Conservation (phyloP, 768 basidiomycete species). For the Mycena chlorophos region DNA sequence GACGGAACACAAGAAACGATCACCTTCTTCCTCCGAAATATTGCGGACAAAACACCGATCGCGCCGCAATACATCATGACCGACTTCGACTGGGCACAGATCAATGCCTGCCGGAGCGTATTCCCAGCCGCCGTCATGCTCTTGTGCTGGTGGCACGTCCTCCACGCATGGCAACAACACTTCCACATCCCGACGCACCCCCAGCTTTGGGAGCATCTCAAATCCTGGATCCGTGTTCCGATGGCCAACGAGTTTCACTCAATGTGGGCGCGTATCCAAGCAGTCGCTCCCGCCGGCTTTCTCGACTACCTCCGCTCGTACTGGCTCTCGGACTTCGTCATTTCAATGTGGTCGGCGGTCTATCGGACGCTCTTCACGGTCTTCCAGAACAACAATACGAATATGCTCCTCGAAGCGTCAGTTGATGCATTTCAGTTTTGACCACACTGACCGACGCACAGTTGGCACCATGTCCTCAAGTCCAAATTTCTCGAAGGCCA, state of each 20-base stretch:
- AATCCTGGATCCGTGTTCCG: constrained; percentile 24
- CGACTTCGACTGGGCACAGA: constrained; percentile 14
- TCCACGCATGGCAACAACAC: constrained; percentile 33
- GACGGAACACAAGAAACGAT: constrained; percentile 23
- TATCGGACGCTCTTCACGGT: constrained; percentile 15
- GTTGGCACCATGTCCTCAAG: constrained; percentile 31
- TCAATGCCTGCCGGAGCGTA: neutral
- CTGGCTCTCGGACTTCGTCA: constrained; percentile 19
- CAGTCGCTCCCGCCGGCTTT: constrained; percentile 10
- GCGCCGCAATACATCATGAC: constrained; percentile 1
- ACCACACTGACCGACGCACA: neutral
- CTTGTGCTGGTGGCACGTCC: constrained; percentile 35
- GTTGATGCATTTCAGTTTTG: neutral
- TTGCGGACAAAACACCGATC: neutral
- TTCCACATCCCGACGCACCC: constrained; percentile 12
- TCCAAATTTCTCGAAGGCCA: constrained; percentile 26
- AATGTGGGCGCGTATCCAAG: constrained; percentile 18
- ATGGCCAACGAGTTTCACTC: constrained; percentile 18
- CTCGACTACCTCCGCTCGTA: constrained; percentile 21
- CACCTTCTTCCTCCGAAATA: constrained; percentile 7
- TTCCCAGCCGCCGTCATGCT: constrained; percentile 5
- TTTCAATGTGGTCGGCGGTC: constrained; percentile 26
- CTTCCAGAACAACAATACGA: constrained; percentile 24
- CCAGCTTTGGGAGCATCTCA: constrained; percentile 26
- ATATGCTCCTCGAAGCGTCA: constrained; percentile 30